Evolutionary conservation across 1,284 basidiomycete species (phyloP), one percentile per base, ranked within the genome.

Genomic region (Ganoderma lingzhi): DNA sequence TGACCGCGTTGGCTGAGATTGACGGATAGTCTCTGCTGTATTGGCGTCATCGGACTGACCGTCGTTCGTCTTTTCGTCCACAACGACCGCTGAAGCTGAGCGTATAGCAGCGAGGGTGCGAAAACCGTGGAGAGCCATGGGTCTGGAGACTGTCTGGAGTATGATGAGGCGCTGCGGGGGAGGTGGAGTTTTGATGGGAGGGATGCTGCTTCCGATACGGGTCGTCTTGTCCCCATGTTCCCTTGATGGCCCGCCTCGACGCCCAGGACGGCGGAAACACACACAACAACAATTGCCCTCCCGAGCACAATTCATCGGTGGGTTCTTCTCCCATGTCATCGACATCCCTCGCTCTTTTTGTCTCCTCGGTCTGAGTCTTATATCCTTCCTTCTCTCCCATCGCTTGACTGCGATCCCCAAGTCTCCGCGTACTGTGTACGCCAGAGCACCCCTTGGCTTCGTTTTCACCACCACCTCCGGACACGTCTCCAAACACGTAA

Each of bases 261-360:
- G 12, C 37, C 32, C 35, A 19, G 30, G 42, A 37, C 35, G 19
- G 32, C 32, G 14, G 55, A 10, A 17, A 14, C 8, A 15, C 32
- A 30, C 44, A 67, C 60, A 62, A 67, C 60, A 62, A 67, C 65
- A 67, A 67, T 67, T 45, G 65, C 65, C 61, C 51, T 63, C 65
- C 37, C 42, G 19, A 35, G 42, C 42, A 35, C 51, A 32, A 66
- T 62, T 62, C 65, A 42, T 23, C 17, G 65, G 59, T 62, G 60
- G 53, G 65, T 66, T 9, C 35, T 35, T 51, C 60, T 62, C 61
- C 65, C 65, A 66, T 62, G 58, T 61, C 56, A n/a, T 32, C 44
- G 58, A 53, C 56, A n/a, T 32, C 44, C 23, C 58, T 55, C 55
- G 58, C 37, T 60, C 45, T 37, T 65, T 69, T 69, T 69, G 61